Percentiles rank a stretch among this genome's conserved stretches.
These are phyloP conservation scores for Gliomastix tumulicola DNA, from an alignment of 2,329 filamentous ascomycete species.

Conservation along the genomic window DNA sequence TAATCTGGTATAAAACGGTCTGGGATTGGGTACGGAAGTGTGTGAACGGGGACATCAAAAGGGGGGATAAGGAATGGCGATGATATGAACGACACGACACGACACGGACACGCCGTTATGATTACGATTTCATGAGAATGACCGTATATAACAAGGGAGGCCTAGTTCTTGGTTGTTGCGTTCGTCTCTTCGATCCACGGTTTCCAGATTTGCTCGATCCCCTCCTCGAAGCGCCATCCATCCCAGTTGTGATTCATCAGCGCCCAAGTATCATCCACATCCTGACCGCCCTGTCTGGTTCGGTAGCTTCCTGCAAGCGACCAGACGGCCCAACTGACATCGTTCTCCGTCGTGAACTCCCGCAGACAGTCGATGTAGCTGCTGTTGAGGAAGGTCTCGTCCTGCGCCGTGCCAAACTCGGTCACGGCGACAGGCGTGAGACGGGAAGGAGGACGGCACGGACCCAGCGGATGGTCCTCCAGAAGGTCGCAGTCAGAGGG, in stretches of 20 bases:
- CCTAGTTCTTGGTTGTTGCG: not conserved
- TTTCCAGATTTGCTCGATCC: conserved; percentile 41
- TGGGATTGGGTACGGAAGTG: conserved; percentile 60
- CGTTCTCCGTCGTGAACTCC: conserved; percentile 33
- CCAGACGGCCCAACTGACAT: conserved; percentile 43
- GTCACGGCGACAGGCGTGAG: conserved; percentile 38
- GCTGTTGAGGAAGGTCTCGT: conserved; percentile 22
- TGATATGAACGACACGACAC: not conserved
- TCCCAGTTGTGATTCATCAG: conserved; percentile 37
- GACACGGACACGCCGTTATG: too few relatives aligned
- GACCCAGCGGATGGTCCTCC: conserved; percentile 16
- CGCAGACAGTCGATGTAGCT: conserved; percentile 37
- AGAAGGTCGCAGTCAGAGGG: conserved; percentile 30
- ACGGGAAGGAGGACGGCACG: conserved; percentile 24
- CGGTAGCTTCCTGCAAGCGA: conserved; percentile 39
- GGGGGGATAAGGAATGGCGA: conserved; percentile 10
- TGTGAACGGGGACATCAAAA: conserved; percentile 10
- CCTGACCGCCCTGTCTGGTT: conserved; percentile 34
- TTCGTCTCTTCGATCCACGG: conserved; percentile 38
- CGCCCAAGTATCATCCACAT: conserved; percentile 38
- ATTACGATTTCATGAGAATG: too few relatives aligned
- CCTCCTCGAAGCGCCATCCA: conserved; percentile 35
- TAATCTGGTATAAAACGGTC: conserved; percentile 63
- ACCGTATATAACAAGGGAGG: too few relatives aligned
- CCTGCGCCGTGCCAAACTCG: conserved; percentile 33